Evolutionary conservation across 306 rosid species (phyloP).

Genomic region (Corylus heterophylla): DNA sequence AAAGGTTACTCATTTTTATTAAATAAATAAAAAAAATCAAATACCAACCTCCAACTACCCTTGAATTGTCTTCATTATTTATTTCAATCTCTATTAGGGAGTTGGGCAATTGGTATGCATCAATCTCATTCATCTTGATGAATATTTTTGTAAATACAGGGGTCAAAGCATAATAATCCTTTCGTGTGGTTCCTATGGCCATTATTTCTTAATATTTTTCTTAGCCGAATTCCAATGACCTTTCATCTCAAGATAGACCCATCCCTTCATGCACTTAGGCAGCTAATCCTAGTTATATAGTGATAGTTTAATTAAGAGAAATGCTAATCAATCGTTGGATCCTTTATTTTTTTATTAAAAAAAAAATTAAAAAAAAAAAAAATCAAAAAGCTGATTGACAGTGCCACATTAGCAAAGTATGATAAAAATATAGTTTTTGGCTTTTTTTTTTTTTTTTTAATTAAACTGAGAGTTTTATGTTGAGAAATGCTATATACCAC

Average conservation of each 20-base stretch:
- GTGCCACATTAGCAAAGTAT: no score
- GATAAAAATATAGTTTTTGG: no score
- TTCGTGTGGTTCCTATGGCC: not conserved
- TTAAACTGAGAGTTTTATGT: not conserved
- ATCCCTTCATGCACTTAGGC: not conserved
- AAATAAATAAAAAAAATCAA: not conserved
- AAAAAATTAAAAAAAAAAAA: no score
- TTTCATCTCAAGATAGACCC: not conserved
- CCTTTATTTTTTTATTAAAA: no score
- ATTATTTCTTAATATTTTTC: not conserved
- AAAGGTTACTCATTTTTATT: not conserved
- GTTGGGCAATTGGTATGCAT: not conserved
- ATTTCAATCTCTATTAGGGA: not conserved
- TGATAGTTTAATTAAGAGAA: no score
- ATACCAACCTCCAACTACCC: not conserved
- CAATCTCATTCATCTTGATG: not conserved
- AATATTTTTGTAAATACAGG: not conserved
- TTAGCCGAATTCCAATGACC: not conserved
- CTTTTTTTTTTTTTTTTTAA: no score
- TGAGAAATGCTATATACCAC: no score
- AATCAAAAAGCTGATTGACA: no score
- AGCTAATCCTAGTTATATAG: not conserved
- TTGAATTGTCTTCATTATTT: not conserved
- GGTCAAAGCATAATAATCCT: not conserved
- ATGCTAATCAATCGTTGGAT: no score